phyloP scores from a whole-genome alignment of 2,329 filamentous ascomycete species.

The Penicillium sp. region DNA sequence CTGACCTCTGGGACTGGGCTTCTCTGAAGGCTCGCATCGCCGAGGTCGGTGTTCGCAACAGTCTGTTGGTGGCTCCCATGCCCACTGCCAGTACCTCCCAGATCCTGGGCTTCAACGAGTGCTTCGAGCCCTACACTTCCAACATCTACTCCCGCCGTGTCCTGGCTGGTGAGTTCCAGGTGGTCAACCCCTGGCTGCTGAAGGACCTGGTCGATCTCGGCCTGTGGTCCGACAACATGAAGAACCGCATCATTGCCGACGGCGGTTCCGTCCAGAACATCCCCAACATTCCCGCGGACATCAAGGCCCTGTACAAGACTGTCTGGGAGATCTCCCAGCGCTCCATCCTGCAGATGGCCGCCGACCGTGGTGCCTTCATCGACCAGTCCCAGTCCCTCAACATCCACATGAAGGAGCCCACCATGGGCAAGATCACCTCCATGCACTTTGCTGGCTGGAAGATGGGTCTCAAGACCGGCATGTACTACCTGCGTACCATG shows the following conservation, averaged over 20 bases:
- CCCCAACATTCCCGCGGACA: constrained; percentile 91
- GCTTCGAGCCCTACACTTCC: constrained; percentile 99
- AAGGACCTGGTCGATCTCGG: constrained; percentile 98
- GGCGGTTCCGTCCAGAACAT: constrained; percentile 96
- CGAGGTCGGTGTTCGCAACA: constrained; percentile 93
- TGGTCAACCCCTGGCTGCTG: constrained; percentile 98
- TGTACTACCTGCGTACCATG: constrained; percentile 99
- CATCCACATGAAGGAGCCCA: constrained; percentile 99
- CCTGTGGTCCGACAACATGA: constrained; percentile 99
- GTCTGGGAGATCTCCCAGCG: constrained; percentile 99
- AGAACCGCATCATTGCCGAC: constrained; percentile 99
- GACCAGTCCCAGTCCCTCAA: constrained; percentile 99
- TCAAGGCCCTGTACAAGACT: constrained; percentile 98
- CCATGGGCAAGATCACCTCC: constrained; percentile 99
- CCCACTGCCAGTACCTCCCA: constrained; percentile 96
- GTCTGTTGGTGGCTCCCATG: constrained; percentile 93
- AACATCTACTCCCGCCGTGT: constrained; percentile 99
- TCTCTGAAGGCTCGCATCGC: constrained; percentile 88
- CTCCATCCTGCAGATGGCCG: constrained; percentile 95
- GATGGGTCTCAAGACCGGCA: constrained; percentile 97
- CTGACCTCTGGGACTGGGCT: constrained; percentile 96
- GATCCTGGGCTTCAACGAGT: constrained; percentile 99
- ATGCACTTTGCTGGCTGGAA: constrained; percentile 99
- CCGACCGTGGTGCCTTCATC: constrained; percentile 97
- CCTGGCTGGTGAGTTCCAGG: constrained; percentile 97